phyloP scores from a whole-genome alignment of 495 filamentous ascomycete species.

The Talaromyces adpressus region DNA sequence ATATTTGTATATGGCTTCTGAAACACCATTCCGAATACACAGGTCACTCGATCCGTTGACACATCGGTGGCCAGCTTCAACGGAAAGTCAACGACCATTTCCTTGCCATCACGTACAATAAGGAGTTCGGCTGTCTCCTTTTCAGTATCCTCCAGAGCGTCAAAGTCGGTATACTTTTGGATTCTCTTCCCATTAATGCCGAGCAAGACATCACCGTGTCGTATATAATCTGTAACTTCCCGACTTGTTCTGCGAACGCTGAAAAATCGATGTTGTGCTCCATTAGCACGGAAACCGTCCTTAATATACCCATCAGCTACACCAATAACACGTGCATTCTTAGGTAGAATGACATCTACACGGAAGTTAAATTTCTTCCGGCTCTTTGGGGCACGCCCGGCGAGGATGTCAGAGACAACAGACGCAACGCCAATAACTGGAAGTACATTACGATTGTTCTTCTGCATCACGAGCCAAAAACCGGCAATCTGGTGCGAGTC shows the following conservation, averaged over 20 bases:
- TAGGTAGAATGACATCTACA: background rate
- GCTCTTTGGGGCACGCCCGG: background rate
- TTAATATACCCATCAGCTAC: constrained; percentile 1
- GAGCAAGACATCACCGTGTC: constrained; percentile 2
- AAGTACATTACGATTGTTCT: background rate
- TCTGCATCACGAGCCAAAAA: constrained; percentile 1
- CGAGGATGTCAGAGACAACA: background rate
- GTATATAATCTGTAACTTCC: background rate
- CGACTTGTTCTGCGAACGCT: background rate
- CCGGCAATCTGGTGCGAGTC: background rate
- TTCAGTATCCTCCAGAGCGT: constrained; percentile 3
- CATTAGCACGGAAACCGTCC: background rate
- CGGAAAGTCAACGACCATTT: constrained; percentile 2
- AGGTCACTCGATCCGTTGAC: constrained; percentile 4
- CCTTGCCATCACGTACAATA: constrained; percentile 5
- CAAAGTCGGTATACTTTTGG: background rate
- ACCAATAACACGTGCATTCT: constrained; percentile 1
- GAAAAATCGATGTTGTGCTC: constrained; percentile 8
- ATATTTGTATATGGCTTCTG: constrained; percentile 4
- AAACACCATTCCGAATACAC: constrained; percentile 1
- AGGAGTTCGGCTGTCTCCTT: background rate
- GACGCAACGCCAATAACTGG: background rate
- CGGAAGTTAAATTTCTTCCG: constrained; percentile 4
- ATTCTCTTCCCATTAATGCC: constrained; percentile 1
- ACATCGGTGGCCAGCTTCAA: constrained; percentile 2